These are phyloP conservation scores for Lactarius hatsudake DNA, from an alignment of 768 basidiomycete genomes.

Conservation along the genomic window DNA sequence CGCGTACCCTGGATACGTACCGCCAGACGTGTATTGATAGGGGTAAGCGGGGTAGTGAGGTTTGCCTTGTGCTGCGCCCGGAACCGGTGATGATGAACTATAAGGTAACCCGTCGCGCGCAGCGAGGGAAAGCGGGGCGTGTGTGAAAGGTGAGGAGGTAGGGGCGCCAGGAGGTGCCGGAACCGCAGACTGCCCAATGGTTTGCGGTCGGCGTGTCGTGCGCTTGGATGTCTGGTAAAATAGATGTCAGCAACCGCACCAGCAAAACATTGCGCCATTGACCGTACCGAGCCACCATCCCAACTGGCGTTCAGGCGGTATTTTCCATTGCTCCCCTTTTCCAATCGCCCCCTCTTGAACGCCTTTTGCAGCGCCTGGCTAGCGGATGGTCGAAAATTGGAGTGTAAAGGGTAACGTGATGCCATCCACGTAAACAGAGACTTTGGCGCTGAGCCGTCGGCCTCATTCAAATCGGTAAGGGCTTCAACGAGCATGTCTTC, in stretches of 20 bases:
- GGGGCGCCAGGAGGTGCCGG: slow-evolving; percentile 15
- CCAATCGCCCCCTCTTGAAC: slow-evolving; percentile 74
- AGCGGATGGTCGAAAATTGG: slow-evolving; percentile 87
- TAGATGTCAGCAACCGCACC: slow-evolving; percentile 1
- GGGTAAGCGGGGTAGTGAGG: slow-evolving; percentile 40
- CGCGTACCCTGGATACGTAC: slow-evolving; percentile 32
- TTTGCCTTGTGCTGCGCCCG: slow-evolving; percentile 32
- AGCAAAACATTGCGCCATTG: too few relatives aligned
- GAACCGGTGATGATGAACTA: slow-evolving; percentile 37
- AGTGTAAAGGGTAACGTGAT: slow-evolving; percentile 73
- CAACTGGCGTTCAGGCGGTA: slow-evolving; percentile 74
- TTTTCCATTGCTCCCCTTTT: slow-evolving; percentile 69
- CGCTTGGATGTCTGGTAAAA: slow-evolving; percentile 65
- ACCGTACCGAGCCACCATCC: slow-evolving; percentile 78
- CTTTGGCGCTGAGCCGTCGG: slow-evolving; percentile 81
- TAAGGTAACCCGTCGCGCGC: slow-evolving; percentile 22
- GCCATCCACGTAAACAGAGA: slow-evolving; percentile 84
- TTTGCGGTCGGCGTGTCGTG: slow-evolving; percentile 79
- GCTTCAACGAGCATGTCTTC: slow-evolving; percentile 92
- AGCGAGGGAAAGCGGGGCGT: slow-evolving; percentile 18
- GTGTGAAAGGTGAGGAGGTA: slow-evolving; percentile 19
- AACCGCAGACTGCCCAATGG: slow-evolving; percentile 35
- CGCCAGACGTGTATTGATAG: slow-evolving; percentile 40
- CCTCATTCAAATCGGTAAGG: slow-evolving; percentile 58
- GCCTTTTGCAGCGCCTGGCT: slow-evolving; percentile 89